These are phyloP conservation scores for Vitis hybrid DNA, from an alignment of 177 flowering plant genomes.

Conservation along the genomic window DNA sequence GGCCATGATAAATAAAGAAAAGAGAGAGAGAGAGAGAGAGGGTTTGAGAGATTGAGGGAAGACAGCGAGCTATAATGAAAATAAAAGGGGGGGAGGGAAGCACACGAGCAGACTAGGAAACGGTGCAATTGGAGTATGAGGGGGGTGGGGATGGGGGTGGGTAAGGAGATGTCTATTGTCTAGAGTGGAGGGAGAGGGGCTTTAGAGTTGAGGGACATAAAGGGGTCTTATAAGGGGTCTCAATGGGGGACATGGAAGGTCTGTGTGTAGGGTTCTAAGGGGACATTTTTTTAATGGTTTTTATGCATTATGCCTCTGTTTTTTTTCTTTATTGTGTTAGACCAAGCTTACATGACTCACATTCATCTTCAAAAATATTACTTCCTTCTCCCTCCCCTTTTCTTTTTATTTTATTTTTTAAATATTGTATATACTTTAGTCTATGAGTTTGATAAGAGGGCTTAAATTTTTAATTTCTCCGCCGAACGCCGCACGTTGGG, in stretches of 20 bases:
- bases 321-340: constrained; percentile 8
- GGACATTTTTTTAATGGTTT: constrained; percentile 52
- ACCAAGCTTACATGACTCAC: constrained; percentile 5
- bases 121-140: constrained; percentile 27
- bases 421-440: constrained; percentile 11
- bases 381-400: no score
- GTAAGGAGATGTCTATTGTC: background rate
- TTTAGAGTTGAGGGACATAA: constrained; percentile 7
- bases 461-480: constrained; percentile 27
- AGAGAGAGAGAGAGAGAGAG: background rate
- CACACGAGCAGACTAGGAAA: constrained; percentile 66
- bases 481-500: constrained; percentile 89
- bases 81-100: constrained; percentile 2
- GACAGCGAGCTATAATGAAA: no score
- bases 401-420: constrained; percentile 5
- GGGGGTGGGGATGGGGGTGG: background rate
- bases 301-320: constrained; percentile 19
- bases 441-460: background rate
- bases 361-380: background rate
- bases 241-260: constrained; percentile 52
- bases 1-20: no score
- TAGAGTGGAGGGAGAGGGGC: constrained; percentile 3
- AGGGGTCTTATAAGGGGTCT: constrained; percentile 29
- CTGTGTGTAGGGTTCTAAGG: constrained; percentile 67
- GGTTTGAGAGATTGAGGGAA: constrained; percentile 1